Evolutionary conservation across 2,329 filamentous ascomycete species (phyloP).

Genomic region (Chrysosporium keratinophilum): DNA sequence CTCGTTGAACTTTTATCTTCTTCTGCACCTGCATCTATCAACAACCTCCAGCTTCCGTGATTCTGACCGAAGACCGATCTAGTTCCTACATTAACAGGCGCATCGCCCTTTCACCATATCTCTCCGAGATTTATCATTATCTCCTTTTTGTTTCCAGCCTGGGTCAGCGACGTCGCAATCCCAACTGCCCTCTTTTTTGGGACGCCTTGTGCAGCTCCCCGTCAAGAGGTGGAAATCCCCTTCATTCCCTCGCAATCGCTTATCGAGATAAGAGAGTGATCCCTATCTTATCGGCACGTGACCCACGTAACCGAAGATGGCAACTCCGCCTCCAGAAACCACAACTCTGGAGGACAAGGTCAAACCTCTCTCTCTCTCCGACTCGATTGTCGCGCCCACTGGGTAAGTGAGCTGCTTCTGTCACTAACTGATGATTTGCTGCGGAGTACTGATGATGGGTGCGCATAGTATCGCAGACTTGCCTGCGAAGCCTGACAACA

Average conservation of each 20-base stretch:
- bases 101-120: not conserved
- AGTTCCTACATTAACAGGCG: not conserved
- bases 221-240: not conserved
- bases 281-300: constrained; percentile 9
- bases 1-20: not conserved
- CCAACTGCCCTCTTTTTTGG: not conserved
- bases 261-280: constrained; percentile 5
- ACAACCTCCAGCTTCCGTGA: not conserved
- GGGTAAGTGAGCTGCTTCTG: not conserved
- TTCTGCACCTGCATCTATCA: not conserved
- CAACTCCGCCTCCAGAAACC: constrained; percentile 36
- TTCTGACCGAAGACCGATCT: constrained; percentile 1
- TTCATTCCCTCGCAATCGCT: not conserved
- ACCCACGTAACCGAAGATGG: constrained; percentile 26
- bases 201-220: not conserved
- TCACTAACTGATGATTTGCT: not conserved
- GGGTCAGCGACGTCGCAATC: not conserved
- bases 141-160: not conserved
- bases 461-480: not conserved
- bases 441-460: not conserved
- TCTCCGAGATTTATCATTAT: not conserved
- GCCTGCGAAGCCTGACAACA: not conserved
- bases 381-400: not conserved
- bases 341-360: constrained; percentile 32
- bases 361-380: constrained; percentile 19